Percentiles rank a stretch among this genome's conserved stretches.
Conservation (phyloP, 2,329 filamentous ascomycete genomes). For the Pseudofabraea citricarpa region DNA sequence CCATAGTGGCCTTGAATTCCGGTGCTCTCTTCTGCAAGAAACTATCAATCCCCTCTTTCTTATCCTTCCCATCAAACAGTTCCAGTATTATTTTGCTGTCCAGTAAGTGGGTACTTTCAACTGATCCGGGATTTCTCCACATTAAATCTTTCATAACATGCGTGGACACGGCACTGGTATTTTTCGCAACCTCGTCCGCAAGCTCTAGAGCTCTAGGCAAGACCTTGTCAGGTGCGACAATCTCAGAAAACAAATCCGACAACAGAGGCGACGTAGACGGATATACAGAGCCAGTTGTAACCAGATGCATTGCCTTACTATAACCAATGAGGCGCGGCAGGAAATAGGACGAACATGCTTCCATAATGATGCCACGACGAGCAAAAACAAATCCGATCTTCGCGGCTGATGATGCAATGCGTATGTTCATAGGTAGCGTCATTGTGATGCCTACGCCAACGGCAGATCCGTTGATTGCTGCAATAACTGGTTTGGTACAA, state of each 20-base stretch:
- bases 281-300: constrained; percentile 63
- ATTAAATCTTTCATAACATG: constrained; percentile 69
- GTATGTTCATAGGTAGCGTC: constrained; percentile 50
- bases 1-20: constrained; percentile 51
- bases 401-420: constrained; percentile 49
- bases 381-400: constrained; percentile 73
- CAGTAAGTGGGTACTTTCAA: constrained; percentile 66
- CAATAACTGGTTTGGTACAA: constrained; percentile 54
- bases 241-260: constrained; percentile 61
- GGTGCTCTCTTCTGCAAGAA: constrained; percentile 58
- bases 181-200: constrained; percentile 60
- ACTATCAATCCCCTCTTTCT: constrained; percentile 52
- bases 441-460: constrained; percentile 60
- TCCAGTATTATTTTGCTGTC: constrained; percentile 62
- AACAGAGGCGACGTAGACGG: constrained; percentile 44
- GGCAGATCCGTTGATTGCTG: constrained; percentile 53
- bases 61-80: constrained; percentile 50
- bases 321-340: constrained; percentile 65
- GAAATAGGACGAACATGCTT: constrained; percentile 68
- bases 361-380: constrained; percentile 65
- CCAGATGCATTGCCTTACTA: constrained; percentile 57
- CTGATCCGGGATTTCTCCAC: constrained; percentile 50
- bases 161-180: constrained; percentile 60
- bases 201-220: constrained; percentile 60
- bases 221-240: constrained; percentile 55